These are phyloP conservation scores for Naganishia antarctica DNA, from an alignment of 768 basidiomycete genomes.

Conservation along the genomic window DNA sequence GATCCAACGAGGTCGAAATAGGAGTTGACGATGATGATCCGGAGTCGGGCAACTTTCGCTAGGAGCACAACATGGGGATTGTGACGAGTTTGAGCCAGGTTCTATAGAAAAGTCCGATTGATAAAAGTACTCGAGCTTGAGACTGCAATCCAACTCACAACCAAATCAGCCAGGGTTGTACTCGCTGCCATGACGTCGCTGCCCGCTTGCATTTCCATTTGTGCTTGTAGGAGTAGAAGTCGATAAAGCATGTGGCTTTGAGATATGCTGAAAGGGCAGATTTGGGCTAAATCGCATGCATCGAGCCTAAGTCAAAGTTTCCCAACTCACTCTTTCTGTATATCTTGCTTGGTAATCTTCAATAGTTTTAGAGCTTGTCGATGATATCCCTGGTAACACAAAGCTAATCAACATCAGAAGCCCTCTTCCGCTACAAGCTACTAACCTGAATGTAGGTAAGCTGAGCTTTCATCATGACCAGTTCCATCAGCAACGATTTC, in stretches of 20 bases:
- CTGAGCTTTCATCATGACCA: slow-evolving; percentile 23
- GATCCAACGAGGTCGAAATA: slow-evolving; percentile 22
- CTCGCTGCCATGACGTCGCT: slow-evolving; percentile 23
- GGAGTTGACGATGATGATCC: slow-evolving; percentile 26
- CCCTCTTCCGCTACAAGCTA: background rate
- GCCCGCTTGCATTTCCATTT: slow-evolving; percentile 18
- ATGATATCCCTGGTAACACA: background rate
- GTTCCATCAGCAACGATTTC: slow-evolving; percentile 13
- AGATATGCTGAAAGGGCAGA: background rate
- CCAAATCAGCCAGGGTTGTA: slow-evolving; percentile 15
- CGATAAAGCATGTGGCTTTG: slow-evolving; percentile 23
- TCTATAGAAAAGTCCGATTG: background rate
- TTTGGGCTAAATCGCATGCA: background rate
- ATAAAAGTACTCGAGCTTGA: background rate
- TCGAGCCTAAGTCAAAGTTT: too few relatives aligned
- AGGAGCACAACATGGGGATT: slow-evolving; percentile 21
- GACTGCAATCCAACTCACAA: background rate
- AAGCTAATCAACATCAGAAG: background rate
- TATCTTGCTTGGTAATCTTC: slow-evolving; percentile 1
- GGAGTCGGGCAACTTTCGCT: slow-evolving; percentile 9
- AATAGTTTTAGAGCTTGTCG: slow-evolving; percentile 16
- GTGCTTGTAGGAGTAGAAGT: slow-evolving; percentile 12
- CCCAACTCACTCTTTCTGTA: slow-evolving; percentile 25
- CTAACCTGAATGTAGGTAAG: slow-evolving; percentile 23
- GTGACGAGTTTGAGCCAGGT: slow-evolving; percentile 15